Evolutionary conservation across 768 basidiomycete species (phyloP).

Genomic region (Gymnopilus dilepis): DNA sequence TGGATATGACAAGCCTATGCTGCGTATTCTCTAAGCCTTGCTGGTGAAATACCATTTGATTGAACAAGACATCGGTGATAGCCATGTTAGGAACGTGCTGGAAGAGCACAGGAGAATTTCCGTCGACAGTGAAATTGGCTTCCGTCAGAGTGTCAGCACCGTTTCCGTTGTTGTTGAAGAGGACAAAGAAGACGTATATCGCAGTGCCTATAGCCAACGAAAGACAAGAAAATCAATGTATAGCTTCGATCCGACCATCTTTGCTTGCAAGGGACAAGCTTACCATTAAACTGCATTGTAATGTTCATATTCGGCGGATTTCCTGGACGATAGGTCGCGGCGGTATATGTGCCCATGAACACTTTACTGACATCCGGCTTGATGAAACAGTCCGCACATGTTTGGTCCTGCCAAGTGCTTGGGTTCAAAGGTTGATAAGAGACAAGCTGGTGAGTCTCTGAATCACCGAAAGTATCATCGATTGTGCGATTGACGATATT

Average conservation of each 20-base stretch:
- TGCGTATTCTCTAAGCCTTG: slow-evolving; percentile 31
- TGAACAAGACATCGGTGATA: slow-evolving; percentile 30
- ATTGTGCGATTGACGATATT: slow-evolving; percentile 38
- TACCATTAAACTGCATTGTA: slow-evolving; percentile 34
- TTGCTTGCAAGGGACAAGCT: background rate
- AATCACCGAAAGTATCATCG: slow-evolving; percentile 41
- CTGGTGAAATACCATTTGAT: slow-evolving; percentile 35
- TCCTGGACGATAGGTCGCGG: background rate
- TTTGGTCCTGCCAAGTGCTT: slow-evolving; percentile 31
- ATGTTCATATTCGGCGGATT: slow-evolving; percentile 24
- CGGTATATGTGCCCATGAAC: background rate
- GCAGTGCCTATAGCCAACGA: slow-evolving; percentile 39
- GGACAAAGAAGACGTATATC: slow-evolving; percentile 45
- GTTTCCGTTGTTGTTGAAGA: slow-evolving; percentile 34
- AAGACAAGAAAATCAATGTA: no score
- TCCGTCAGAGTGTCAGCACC: slow-evolving; percentile 30
- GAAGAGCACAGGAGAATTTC: slow-evolving; percentile 22
- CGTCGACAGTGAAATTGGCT: slow-evolving; percentile 41
- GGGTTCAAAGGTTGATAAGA: slow-evolving; percentile 28
- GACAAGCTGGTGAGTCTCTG: slow-evolving; percentile 28
- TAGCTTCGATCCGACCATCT: background rate
- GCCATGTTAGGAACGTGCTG: slow-evolving; percentile 31
- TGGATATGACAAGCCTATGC: slow-evolving; percentile 37
- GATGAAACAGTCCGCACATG: slow-evolving; percentile 30
- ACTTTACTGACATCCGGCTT: background rate